Evolutionary conservation across 176 grass and related monocot species (phyloP), one percentile per base, ranked within the genome.

Genomic region (Guadua angustifolia): DNA sequence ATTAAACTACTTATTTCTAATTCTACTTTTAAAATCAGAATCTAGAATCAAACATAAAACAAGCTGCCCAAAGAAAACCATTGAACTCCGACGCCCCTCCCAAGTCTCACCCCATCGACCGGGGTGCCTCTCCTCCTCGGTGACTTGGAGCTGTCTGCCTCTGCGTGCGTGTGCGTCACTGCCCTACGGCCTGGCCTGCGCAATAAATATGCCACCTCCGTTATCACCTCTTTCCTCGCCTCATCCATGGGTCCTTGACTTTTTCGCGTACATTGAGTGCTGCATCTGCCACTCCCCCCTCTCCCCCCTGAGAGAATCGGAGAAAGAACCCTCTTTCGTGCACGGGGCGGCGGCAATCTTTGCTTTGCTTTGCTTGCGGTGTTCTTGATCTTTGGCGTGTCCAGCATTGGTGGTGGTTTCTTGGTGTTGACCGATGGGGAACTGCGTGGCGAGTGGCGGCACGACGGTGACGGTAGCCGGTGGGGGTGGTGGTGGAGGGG

Each of bases 371-470:
- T 71, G 77, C 83, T 38, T 36, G 72, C n/a, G 15, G 57, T 12
- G 56, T 22, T 36, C 24, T 21, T 73, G 58, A n/a, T 57, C 22
- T 35, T 60, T 33, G 47, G 79, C 4, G 10, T 7, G 25, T 18
- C 69, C 70, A 39, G 61, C 74, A 90, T 90, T 79, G 83, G 76
- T 40, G 58, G 8, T 40, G 64, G 74, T 61, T 61, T 26, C 25
- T 63, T 22, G 55, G 75, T 72, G 65, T 78, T 32, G 75, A 60
- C 63, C 74, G 81, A 94, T 94, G 92, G 86, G 88, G 84, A 90
- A 94, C 84, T 94, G 92, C 85, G 79, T 52, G 74, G 75, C 83
- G 33, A 86, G 71, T 5, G 79, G 83, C 42, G 92, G 80, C 65
- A 88, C 88, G 32, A 15, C 82, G 39, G 63, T 43, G 47, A 14